Evolutionary conservation across 192 early-diverging fungal species (phyloP).

Genomic region (Rhizophagus prolifer): DNA sequence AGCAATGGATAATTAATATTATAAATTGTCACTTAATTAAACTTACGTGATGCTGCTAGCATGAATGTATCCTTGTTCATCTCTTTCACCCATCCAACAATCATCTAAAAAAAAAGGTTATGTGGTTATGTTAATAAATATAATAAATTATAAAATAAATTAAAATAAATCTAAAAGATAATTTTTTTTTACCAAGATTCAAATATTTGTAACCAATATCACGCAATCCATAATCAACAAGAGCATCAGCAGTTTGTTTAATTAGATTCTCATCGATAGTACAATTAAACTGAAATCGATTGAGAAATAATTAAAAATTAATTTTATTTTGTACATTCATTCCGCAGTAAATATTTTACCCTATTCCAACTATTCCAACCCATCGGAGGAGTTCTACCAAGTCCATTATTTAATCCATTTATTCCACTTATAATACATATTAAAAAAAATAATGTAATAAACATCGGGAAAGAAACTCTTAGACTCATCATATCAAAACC

Average conservation of each 20-base stretch:
- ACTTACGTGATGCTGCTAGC: conserved; percentile 32
- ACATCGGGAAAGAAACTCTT: not conserved
- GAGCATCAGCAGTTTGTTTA: conserved; percentile 46
- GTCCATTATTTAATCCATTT: not conserved
- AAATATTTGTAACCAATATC: conserved; percentile 56
- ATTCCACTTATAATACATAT: not conserved
- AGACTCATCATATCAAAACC: too few species aligned
- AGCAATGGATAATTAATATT: not conserved
- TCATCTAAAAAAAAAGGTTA: conserved; percentile 42
- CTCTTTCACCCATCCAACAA: conserved; percentile 53
- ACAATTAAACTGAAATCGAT: conserved; percentile 34
- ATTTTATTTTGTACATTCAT: not conserved
- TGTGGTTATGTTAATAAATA: too few species aligned
- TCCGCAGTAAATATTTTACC: not conserved
- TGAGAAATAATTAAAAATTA: not conserved
- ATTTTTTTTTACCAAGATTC: conserved; percentile 33
- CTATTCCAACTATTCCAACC: conserved; percentile 16
- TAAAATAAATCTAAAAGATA: too few species aligned
- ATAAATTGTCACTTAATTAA: not conserved
- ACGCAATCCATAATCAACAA: conserved; percentile 42
- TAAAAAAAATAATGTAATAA: not conserved
- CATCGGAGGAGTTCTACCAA: conserved; percentile 15
- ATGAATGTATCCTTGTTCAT: conserved; percentile 31
- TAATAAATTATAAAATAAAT: not conserved
- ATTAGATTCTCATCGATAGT: conserved; percentile 52